Evolutionary conservation across 495 filamentous ascomycete species (phyloP), one percentile per base, ranked within the genome.

Genomic region (Neurospora sp.): DNA sequence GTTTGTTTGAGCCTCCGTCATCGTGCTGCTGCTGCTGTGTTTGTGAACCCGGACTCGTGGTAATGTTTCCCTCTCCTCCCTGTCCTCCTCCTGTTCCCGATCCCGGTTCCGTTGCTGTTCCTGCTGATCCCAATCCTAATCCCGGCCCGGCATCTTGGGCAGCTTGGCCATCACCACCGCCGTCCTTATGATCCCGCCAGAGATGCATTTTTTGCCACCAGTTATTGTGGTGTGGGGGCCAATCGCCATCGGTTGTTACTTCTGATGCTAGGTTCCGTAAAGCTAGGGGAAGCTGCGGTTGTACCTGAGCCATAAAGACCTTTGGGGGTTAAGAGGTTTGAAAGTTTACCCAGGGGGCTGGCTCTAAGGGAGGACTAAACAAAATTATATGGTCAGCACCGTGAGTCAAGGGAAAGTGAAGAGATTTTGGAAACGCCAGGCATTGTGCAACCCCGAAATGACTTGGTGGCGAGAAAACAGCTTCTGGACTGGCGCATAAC

Each of bases 11-110:
- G 27, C 53, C 53, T 35, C 53, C 53, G 38, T 78, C 77, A 37
- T 74, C 74, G 37, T 73, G 75, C 31, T 71, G 74, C 59, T 76
- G 46, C 46, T 53, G 53, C 6, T 61, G 53, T 65, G 53, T 65
- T 65, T 65, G 53, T 65, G 53, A 65, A 65, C 53, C 53, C 53
- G 53, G 53, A 35, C 27, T 65, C 53, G 53, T 35, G 53, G 27
- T 35, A 4, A 9, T 37, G 53, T 65, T 65, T 65, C 14, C 53
- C 14, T 65, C 53, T 35, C 20, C 46, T 53, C 22, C 53, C 16
- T 61, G 53, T 31, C 53, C 12, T 71, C 70, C 27, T 59, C 27
- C 27, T 70, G 22, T 22, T 48, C 53, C 53, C 53, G 53, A 65
- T 65, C 22, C 53, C 27, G 53, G 27, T 65, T 65, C 53, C 53